Evolutionary conservation across 371 early-diverging fungal species (phyloP), one percentile per base, ranked within the genome.

Genomic region (Circinella umbellata): DNA sequence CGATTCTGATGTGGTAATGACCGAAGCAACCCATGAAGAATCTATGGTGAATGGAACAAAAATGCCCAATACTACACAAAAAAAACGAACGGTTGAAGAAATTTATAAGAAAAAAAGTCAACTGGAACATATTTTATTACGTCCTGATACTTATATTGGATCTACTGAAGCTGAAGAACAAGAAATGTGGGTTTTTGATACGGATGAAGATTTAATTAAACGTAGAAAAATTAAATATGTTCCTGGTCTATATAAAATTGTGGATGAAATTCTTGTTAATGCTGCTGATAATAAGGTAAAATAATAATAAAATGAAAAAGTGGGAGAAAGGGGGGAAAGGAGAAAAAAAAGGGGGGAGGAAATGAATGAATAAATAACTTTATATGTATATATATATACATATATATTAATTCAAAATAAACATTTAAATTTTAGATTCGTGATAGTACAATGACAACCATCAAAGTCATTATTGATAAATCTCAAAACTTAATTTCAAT

Each of bases 121-220:
- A 61, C 80, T 99, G 18, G 99, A 99, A 81, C 99, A 99, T 75
- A 98, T 99, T 61, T 81, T 99, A 51, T 85, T 99, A 48, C 93
- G 99, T 48, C 99, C 99, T 0, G 99, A 99, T 78, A 98, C 99
- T 4, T 99, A 99, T 80, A 98, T 99, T 77, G 99, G 99, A 6
- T 96, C 99, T 0, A 91, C 94, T 37, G 99, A 99, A 80, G 83
- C 89, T 51, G 92, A 93, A 62, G 88, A 90, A 35, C 89, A 91
- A 61, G 81, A 87, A 49, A 92, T 99, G 90, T 99, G 98, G 96
- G 87, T 98, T 2, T 92, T 89, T 73, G 89, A 94, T 72, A 78
- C 79, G 4, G 80, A 86, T 53, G 80, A 86, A 20, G 82, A 87
- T 36, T 80, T 79, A 69, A 93, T 99, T 78, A 89, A 78, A 37